Evolutionary conservation across 2,329 filamentous ascomycete species (phyloP).

Genomic region (Boeremia lycopersici): DNA sequence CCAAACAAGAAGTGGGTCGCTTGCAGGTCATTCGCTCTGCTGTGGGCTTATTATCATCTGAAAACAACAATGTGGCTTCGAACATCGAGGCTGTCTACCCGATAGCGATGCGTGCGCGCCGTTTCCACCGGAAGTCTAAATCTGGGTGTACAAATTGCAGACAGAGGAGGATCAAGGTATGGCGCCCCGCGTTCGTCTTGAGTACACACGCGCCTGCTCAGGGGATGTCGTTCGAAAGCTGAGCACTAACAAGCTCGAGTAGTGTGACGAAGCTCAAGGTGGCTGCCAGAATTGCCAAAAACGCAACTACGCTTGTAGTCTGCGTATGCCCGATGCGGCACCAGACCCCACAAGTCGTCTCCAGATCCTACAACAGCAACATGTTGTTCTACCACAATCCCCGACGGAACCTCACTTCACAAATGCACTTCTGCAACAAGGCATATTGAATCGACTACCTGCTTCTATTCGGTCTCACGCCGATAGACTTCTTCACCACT

Average conservation of each 20-base stretch:
- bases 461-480: slow-evolving; percentile 16
- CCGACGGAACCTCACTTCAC: slow-evolving; percentile 17
- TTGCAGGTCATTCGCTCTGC: background rate
- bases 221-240: background rate
- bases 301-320: slow-evolving; percentile 24
- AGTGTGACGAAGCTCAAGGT: slow-evolving; percentile 10
- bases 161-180: slow-evolving; percentile 10
- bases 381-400: background rate
- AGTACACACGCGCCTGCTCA: too few species aligned
- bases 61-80: background rate
- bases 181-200: background rate
- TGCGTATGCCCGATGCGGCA: slow-evolving; percentile 18
- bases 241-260: slow-evolving; percentile 2
- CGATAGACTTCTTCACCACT: slow-evolving; percentile 31
- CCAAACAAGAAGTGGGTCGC: background rate
- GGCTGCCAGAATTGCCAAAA: slow-evolving; percentile 3
- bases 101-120: background rate
- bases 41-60: background rate
- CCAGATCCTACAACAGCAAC: background rate
- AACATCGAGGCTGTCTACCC: background rate
- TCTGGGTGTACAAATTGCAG: slow-evolving; percentile 9
- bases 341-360: background rate
- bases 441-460: slow-evolving; percentile 19
- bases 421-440: slow-evolving; percentile 16
- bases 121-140: slow-evolving; percentile 6